Percentiles rank a stretch among this genome's conserved stretches.
These are phyloP conservation scores for Trichoderma simmonsii DNA, from an alignment of 2,329 filamentous ascomycete genomes.

Conservation along the genomic window DNA sequence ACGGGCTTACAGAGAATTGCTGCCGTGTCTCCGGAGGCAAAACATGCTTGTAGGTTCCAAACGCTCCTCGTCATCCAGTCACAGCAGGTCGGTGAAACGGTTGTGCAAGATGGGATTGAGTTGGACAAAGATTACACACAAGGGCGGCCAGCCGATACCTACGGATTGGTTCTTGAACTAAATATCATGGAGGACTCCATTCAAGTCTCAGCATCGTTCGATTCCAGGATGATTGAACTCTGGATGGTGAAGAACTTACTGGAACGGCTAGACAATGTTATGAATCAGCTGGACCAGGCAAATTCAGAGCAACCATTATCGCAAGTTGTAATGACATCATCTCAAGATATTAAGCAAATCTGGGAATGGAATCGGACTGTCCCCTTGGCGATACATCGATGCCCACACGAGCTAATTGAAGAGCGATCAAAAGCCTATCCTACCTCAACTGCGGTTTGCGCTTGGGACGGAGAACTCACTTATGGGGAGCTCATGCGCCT, in stretches of 20 bases:
- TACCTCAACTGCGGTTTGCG: not conserved
- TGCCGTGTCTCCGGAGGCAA: not conserved
- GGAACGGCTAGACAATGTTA: not conserved
- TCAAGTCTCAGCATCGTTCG: not conserved
- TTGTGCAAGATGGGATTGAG: not conserved
- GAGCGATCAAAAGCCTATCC: not conserved
- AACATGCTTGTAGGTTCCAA: not conserved
- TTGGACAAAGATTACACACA: not conserved
- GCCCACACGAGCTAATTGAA: not conserved
- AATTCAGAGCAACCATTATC: not conserved
- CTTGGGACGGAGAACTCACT: not conserved
- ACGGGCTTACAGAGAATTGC: constrained; percentile 1
- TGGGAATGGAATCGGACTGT: not conserved
- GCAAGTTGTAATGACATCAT: not conserved
- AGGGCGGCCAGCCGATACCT: not conserved
- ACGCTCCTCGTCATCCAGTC: not conserved
- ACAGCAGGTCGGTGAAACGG: not conserved
- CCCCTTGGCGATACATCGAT: not conserved
- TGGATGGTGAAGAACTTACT: constrained; percentile 1
- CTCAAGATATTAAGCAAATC: not conserved
- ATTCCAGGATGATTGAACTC: not conserved
- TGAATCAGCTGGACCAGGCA: not conserved
- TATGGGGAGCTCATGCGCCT: not conserved
- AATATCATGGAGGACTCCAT: not conserved
- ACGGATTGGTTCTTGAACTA: constrained; percentile 2